Conservation (phyloP, 108 stramenopile genomes). For the Cylindrotheca closterium region DNA sequence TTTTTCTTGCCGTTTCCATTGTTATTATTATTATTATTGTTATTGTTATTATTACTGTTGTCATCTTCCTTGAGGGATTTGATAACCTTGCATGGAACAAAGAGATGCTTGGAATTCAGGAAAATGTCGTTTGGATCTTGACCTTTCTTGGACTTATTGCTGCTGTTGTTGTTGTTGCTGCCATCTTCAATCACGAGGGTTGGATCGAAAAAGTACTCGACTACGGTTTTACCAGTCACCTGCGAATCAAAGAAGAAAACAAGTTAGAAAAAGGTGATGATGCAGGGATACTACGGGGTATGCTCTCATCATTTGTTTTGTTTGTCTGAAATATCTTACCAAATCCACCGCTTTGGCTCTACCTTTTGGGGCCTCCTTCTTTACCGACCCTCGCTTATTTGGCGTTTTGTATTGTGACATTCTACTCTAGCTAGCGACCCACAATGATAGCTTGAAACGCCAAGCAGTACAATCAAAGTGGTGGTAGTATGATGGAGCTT, state of each 20-base stretch:
- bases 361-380: slow-evolving; percentile 3
- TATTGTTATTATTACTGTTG: neutral
- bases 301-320: neutral
- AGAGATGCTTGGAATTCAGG: slow-evolving; percentile 66
- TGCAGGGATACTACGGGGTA: neutral
- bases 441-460: neutral
- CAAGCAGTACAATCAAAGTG: neutral
- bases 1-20: slow-evolving; percentile 15
- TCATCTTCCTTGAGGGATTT: slow-evolving; percentile 58
- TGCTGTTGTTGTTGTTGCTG: slow-evolving; percentile 32
- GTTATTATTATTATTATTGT: slow-evolving; percentile 1
- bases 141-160: slow-evolving; percentile 7
- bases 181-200: slow-evolving; percentile 45
- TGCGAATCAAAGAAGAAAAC: slow-evolving; percentile 12
- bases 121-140: slow-evolving; percentile 23
- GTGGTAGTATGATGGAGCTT: too few species aligned
- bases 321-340: slow-evolving; percentile 19
- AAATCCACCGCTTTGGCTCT: slow-evolving; percentile 51
- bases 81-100: slow-evolving; percentile 76
- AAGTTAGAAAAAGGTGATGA: neutral
- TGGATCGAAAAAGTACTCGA: slow-evolving; percentile 88
- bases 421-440: neutral
- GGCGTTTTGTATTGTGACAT: neutral
- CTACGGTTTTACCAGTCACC: slow-evolving; percentile 85
- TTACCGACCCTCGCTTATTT: neutral